Evolutionary conservation across 306 rosid species (phyloP).

Genomic region (Castanopsis chinensis): DNA sequence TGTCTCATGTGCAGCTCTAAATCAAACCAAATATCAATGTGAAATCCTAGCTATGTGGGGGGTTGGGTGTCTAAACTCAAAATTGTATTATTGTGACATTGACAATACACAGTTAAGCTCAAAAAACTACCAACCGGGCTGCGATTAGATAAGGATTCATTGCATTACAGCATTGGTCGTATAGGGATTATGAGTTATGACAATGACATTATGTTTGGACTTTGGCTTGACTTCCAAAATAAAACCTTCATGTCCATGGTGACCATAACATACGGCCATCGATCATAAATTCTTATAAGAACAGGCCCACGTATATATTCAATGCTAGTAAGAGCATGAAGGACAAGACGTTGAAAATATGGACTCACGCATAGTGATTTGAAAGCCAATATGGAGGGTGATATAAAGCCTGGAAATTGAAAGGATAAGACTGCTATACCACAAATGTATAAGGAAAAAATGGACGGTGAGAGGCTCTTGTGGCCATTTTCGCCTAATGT

Average conservation of each 20-base stretch:
- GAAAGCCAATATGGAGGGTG: conserved; percentile 8
- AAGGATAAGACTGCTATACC: conserved; percentile 3
- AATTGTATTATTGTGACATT: not conserved
- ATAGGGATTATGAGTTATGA: not conserved
- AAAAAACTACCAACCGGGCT: not conserved
- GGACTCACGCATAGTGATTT: conserved; percentile 2
- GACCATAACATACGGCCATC: not conserved
- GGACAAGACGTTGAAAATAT: conserved; percentile 7
- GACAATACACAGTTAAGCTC: not conserved
- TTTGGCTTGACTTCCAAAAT: not conserved
- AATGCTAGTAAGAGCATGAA: not conserved
- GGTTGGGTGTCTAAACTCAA: not conserved
- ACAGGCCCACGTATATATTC: not conserved
- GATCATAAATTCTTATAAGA: not conserved
- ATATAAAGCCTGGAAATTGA: not conserved
- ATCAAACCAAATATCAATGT: too few species aligned
- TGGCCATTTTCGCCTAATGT: not conserved
- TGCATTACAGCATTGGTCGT: not conserved
- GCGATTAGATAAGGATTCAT: not conserved
- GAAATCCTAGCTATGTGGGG: too few species aligned
- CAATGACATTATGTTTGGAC: not conserved
- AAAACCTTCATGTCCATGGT: not conserved
- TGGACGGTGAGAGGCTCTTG: conserved; percentile 3
- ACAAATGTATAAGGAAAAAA: conserved; percentile 1
- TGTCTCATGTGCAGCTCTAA: too few species aligned